Base-by-base conservation (phyloP, 2,329 filamentous ascomycete genomes). In the Fusarium ambrosium region DNA sequence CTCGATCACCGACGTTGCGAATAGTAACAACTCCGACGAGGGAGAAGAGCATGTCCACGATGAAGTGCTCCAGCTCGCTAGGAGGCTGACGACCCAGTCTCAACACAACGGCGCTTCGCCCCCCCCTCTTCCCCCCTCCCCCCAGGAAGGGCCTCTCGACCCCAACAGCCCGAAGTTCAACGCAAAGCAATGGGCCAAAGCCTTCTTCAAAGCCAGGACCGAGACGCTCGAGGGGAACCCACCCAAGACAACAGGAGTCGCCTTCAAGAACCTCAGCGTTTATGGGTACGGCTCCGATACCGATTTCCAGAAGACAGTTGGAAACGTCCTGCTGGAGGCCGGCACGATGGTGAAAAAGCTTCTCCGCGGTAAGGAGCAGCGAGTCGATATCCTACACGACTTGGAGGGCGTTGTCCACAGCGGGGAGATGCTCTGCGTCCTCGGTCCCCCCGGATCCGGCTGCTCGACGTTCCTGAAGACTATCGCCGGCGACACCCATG, bases 401-500 rank as follows among this genome's bases (percentile, higher is more conserved):
- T 88, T 92, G 66, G 91, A 93, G 73, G 92, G 92, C 4, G 78
- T 93, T 0, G 88, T 94, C 2, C 86, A 89, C 72, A 88, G 87
- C 67, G 92, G 92, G 37, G 92, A 94, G 85, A 92, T 94, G 90
- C 81, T 93, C 29, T 90, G 93, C n/a, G 92, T 94, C 2, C 86
- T 94, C 32, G 92, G 92, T 8, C 92, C 92, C 55, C 92, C 92
- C 18, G 89, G 89, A 10, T 87, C 88, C 13, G 92, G 92, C 51
- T 97, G 94, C 81, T 94, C 92, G 11, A 97, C 94, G 1, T 91
- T 96, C 71, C 85, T 97, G 61, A 96, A 95, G 84, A 93, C 93
- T 0, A 89, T 97, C 71, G 89, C 93, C 1, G 94, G 94, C 64
- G 93, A 96, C 82, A 94, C 92, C 6, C 91, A 94, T 74, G 94